Percentiles rank a stretch among this genome's conserved stretches.
These are phyloP conservation scores for Ophiostoma angusticollis DNA, from an alignment of 2,329 filamentous ascomycete species.

Conservation along the genomic window DNA sequence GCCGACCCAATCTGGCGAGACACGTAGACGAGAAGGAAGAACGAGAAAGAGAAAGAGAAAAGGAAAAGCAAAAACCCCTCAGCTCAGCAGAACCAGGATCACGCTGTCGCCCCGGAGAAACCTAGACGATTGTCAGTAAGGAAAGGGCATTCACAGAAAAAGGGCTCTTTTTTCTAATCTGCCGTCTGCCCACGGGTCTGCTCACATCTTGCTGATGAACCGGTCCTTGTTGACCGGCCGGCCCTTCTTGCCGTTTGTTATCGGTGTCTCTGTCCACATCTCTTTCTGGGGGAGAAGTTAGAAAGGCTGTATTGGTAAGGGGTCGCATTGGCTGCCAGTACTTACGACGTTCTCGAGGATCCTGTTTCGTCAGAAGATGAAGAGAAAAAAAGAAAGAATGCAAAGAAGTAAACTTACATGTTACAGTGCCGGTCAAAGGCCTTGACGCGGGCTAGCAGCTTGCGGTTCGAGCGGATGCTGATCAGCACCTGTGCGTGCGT, in stretches of 20 bases:
- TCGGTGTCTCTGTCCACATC: constrained; percentile 97
- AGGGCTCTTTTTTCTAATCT: too few species aligned
- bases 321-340: too few species aligned
- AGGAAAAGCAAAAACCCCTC: background rate
- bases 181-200: background rate
- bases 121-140: constrained; percentile 31
- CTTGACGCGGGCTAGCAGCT: constrained; percentile 92
- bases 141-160: background rate
- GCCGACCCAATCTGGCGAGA: too few species aligned
- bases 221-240: constrained; percentile 92
- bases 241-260: constrained; percentile 77
- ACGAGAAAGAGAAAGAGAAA: background rate
- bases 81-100: constrained; percentile 75
- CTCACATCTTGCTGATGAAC: constrained; percentile 86
- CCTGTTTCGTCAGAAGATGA: constrained; percentile 6
- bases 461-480: constrained; percentile 95
- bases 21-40: too few species aligned
- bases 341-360: constrained; percentile 22
- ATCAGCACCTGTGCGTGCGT: constrained; percentile 93
- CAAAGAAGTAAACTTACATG: constrained; percentile 40
- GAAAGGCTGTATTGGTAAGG: background rate
- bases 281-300: constrained; percentile 46
- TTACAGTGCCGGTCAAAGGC: constrained; percentile 98
- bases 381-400: background rate
- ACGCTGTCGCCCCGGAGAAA: constrained; percentile 81